A percentile compares a stretch with the other conserved stretches of the same genome.
phyloP scores from a whole-genome alignment of 179 eudicot genomes.

The Silene coronaria region DNA sequence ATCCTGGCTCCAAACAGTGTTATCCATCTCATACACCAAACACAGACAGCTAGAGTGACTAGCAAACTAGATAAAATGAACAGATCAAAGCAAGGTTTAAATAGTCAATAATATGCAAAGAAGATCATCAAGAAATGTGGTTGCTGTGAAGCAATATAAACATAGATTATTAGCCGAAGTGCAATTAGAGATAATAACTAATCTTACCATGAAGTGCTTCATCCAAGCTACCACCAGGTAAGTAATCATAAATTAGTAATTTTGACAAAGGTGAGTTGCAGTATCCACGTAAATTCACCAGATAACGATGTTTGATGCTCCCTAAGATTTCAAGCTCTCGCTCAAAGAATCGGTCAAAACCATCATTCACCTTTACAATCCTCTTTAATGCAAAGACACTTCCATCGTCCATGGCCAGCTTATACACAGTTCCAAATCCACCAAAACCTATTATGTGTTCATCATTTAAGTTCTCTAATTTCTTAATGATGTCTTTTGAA shows the following conservation, averaged over 20 bases:
- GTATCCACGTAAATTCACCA: constrained; percentile 94
- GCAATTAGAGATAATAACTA: constrained; percentile 8
- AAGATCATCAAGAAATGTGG: background rate
- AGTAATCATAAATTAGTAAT: constrained; percentile 79
- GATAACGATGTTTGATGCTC: constrained; percentile 84
- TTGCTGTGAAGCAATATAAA: background rate
- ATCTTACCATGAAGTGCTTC: constrained; percentile 91
- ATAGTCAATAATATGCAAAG: background rate
- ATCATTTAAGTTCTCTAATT: constrained; percentile 72
- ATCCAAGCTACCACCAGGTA: constrained; percentile 92
- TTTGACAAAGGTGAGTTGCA: constrained; percentile 90
- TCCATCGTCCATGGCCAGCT: constrained; percentile 94
- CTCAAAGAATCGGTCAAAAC: constrained; percentile 90
- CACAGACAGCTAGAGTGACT: constrained; percentile 6
- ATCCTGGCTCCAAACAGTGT: background rate
- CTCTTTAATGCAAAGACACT: constrained; percentile 84
- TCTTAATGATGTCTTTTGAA: constrained; percentile 80
- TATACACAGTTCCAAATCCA: constrained; percentile 94
- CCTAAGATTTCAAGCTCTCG: constrained; percentile 97
- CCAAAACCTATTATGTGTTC: constrained; percentile 91
- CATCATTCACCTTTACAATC: constrained; percentile 74
- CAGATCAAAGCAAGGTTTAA: background rate
- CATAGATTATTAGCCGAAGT: background rate
- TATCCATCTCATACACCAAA: constrained; percentile 4
- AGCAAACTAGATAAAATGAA: background rate